Percentiles rank a stretch among this genome's conserved stretches.
phyloP scores from a whole-genome alignment of 2,329 filamentous ascomycete genomes.

The Exophiala dermatitidis region DNA sequence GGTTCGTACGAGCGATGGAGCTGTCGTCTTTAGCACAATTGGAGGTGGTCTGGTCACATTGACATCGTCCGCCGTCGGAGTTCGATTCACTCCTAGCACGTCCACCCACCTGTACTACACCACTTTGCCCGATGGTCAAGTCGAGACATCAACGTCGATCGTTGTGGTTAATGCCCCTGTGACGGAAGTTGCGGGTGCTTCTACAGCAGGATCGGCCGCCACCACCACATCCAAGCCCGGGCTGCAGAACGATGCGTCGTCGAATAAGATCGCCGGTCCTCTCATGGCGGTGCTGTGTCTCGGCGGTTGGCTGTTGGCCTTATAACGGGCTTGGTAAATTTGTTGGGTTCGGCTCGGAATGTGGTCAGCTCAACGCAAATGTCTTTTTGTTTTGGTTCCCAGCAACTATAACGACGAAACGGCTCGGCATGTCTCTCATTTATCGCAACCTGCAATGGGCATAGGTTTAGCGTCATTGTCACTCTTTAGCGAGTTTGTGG shows the following conservation, averaged over 20 bases:
- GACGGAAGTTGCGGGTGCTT: conserved; percentile 26
- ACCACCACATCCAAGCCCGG: conserved; percentile 31
- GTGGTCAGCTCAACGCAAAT: conserved; percentile 3
- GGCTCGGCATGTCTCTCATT: conserved; percentile 25
- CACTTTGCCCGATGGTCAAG: conserved; percentile 37
- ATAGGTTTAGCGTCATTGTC: conserved; percentile 21
- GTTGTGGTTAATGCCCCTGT: conserved; percentile 37
- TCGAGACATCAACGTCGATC: conserved; percentile 40
- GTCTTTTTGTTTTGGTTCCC: neutral
- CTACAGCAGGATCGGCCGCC: conserved; percentile 19
- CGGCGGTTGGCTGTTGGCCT: conserved; percentile 12
- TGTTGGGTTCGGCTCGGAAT: neutral
- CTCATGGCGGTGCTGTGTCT: conserved; percentile 7
- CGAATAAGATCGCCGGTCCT: conserved; percentile 24
- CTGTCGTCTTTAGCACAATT: conserved; percentile 29
- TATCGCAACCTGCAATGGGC: conserved; percentile 19
- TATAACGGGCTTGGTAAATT: conserved; percentile 5
- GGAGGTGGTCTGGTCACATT: conserved; percentile 29
- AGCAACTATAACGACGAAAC: conserved; percentile 21
- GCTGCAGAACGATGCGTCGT: conserved; percentile 36
- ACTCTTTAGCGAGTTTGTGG: neutral
- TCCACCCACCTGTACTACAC: conserved; percentile 38
- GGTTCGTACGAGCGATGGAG: conserved; percentile 23
- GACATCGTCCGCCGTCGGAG: conserved; percentile 23
- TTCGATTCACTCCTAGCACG: conserved; percentile 31